These are phyloP conservation scores for Articulospora tetracladia DNA, from an alignment of 495 filamentous ascomycete genomes.

Conservation along the genomic window DNA sequence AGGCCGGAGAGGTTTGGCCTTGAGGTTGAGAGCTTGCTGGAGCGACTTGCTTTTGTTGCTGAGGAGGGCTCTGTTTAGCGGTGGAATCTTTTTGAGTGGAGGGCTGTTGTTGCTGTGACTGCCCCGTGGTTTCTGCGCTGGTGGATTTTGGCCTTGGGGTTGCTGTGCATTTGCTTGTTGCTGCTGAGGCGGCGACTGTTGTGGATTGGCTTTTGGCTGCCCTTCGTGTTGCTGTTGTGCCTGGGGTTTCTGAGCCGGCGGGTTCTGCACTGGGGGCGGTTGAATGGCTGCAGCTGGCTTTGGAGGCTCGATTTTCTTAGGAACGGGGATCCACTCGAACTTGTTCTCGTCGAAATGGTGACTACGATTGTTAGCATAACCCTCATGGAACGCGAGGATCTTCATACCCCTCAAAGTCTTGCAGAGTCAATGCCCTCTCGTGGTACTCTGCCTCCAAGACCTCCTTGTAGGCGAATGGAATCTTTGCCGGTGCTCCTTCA, in stretches of 20 bases:
- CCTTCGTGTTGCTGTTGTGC: background rate
- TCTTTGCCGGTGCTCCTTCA: constrained; percentile 55
- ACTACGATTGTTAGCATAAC: constrained; percentile 21
- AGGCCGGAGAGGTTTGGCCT: background rate
- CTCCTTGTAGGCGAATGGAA: constrained; percentile 58
- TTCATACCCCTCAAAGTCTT: constrained; percentile 19
- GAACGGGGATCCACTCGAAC: constrained; percentile 31
- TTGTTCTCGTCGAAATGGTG: constrained; percentile 34
- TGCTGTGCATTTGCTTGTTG: background rate
- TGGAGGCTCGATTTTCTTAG: constrained; percentile 2
- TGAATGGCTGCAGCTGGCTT: background rate
- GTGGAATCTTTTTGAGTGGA: background rate
- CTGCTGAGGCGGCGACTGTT: background rate
- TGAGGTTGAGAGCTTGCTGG: background rate
- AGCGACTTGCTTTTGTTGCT: background rate
- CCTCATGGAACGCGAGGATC: background rate
- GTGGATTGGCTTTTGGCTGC: background rate
- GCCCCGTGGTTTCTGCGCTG: background rate
- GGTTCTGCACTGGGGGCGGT: too few species aligned
- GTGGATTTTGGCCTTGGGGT: background rate
- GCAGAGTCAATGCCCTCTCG: constrained; percentile 39
- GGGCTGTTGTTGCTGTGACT: background rate
- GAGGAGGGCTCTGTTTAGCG: background rate
- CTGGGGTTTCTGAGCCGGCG: background rate
- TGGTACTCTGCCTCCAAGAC: constrained; percentile 60